Conservation (phyloP, 495 filamentous ascomycete genomes). For the Daldinia bambusicola region DNA sequence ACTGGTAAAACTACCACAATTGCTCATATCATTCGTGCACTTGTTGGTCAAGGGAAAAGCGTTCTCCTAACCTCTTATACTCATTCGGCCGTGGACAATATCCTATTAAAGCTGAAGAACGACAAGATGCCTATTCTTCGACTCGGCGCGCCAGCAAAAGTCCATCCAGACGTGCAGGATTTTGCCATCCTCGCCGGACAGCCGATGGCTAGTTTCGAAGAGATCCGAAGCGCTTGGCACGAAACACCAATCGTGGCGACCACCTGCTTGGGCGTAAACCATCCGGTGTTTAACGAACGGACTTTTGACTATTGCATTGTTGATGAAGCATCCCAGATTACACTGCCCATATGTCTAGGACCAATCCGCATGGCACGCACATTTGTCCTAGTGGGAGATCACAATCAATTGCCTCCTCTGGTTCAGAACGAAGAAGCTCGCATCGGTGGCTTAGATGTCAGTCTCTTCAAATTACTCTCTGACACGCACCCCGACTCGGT, state of each 20-base stretch:
- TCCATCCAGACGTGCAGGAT: slow-evolving; percentile 84
- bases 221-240: slow-evolving; percentile 83
- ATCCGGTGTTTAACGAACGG: slow-evolving; percentile 85
- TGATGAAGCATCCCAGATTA: slow-evolving; percentile 97
- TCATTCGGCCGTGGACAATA: slow-evolving; percentile 97
- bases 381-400: slow-evolving; percentile 95
- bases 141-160: slow-evolving; percentile 81
- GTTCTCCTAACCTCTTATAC: slow-evolving; percentile 95
- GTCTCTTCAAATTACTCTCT: slow-evolving; percentile 91
- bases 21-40: slow-evolving; percentile 92
- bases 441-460: slow-evolving; percentile 88
- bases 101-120: slow-evolving; percentile 85
- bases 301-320: slow-evolving; percentile 98
- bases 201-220: slow-evolving; percentile 78
- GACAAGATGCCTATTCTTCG: slow-evolving; percentile 84
- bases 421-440: slow-evolving; percentile 91
- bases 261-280: slow-evolving; percentile 90
- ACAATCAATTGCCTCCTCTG: slow-evolving; percentile 92
- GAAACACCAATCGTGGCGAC: slow-evolving; percentile 89
- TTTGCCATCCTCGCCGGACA: slow-evolving; percentile 81
- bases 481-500: slow-evolving; percentile 88
- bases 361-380: slow-evolving; percentile 93
- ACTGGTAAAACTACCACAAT: slow-evolving; percentile 99
- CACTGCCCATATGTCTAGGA: slow-evolving; percentile 89
- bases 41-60: slow-evolving; percentile 89